Conservation (phyloP, 352 stramenopile genomes). For the Phytopythium montanum region DNA sequence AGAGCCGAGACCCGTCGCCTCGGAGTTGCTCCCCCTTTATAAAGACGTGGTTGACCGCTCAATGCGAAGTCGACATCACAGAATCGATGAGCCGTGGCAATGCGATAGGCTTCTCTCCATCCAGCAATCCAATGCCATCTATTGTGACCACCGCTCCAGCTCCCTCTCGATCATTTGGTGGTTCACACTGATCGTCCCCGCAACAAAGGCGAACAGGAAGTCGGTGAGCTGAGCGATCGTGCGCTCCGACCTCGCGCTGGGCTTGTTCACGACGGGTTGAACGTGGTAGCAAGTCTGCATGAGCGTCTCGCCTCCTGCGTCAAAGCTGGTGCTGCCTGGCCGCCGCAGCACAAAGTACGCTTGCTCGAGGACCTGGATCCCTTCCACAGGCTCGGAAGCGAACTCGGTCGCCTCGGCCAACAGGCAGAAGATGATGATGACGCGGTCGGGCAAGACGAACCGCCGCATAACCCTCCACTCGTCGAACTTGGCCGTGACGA, state of each 20-base stretch:
- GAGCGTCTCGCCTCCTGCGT: background rate
- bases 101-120: no score
- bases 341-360: conserved; percentile 4
- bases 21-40: no score
- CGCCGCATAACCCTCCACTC: conserved; percentile 1
- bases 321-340: background rate
- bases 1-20: no score
- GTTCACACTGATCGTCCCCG: background rate
- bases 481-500: conserved; percentile 2
- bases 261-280: background rate
- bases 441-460: background rate
- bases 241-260: background rate
- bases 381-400: background rate
- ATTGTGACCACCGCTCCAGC: background rate
- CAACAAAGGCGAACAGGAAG: conserved; percentile 4
- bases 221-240: background rate
- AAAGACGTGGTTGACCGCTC: no score
- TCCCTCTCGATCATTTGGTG: conserved; percentile 4
- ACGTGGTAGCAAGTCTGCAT: conserved; percentile 3
- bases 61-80: no score
- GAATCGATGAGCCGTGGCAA: no score
- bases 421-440: conserved; percentile 4
- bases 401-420: conserved; percentile 4
- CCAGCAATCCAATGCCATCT: no score
- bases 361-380: conserved; percentile 5